Conservation (phyloP, 495 filamentous ascomycete genomes). For the Penicillium nucicola region DNA sequence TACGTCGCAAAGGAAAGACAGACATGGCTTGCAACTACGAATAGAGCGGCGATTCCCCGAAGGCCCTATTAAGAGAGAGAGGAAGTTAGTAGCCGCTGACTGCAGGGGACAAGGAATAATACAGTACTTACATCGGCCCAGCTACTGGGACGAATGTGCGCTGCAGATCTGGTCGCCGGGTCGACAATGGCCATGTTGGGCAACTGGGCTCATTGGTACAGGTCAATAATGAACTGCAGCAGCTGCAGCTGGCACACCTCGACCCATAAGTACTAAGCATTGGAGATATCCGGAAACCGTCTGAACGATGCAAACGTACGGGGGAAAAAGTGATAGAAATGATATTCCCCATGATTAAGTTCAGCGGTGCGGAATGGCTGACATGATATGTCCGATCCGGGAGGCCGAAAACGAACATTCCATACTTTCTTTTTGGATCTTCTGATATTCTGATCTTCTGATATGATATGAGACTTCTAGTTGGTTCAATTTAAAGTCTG, state of each 20-base stretch:
- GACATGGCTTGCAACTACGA: conserved; percentile 12
- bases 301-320: no score
- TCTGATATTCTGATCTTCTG: no score
- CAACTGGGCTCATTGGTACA: conserved; percentile 2
- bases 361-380: no score
- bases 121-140: conserved; percentile 10
- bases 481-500: no score
- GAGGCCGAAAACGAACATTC: no score
- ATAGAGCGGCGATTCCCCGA: conserved; percentile 11
- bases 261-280: neutral
- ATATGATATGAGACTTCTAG: no score
- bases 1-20: conserved; percentile 10
- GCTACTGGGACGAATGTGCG: neutral
- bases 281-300: neutral
- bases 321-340: no score
- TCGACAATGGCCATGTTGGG: conserved; percentile 7
- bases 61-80: conserved; percentile 1
- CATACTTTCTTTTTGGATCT: no score
- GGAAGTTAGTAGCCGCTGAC: neutral
- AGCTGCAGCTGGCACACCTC: conserved; percentile 6
- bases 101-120: neutral
- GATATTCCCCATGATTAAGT: no score
- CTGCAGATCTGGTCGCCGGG: conserved; percentile 1
- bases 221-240: conserved; percentile 5
- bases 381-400: no score